A percentile compares a stretch with the other conserved stretches of the same genome.
phyloP scores from a whole-genome alignment of 305 asterid species.

The Fraxinus sp. region DNA sequence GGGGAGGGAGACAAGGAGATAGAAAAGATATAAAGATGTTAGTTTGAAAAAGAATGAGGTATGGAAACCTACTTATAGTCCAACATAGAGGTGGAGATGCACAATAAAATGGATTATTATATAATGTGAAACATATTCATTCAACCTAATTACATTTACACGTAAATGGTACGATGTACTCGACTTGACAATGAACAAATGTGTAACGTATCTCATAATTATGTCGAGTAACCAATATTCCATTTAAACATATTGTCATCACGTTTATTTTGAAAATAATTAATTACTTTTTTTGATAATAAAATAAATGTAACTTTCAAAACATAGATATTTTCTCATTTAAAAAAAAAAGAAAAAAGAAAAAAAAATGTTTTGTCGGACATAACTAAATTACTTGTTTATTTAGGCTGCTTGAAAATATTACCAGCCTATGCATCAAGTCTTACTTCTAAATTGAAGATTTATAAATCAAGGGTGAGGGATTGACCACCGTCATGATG shows the following conservation, averaged over 20 bases:
- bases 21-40: background rate
- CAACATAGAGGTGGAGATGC: constrained; percentile 22
- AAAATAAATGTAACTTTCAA: too few species aligned
- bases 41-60: constrained; percentile 35
- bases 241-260: background rate
- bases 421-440: background rate
- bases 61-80: constrained; percentile 50
- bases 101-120: constrained; percentile 16
- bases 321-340: background rate
- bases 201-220: background rate
- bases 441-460: background rate
- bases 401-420: background rate
- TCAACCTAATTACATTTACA: background rate
- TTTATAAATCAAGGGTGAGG: constrained; percentile 12
- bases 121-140: background rate
- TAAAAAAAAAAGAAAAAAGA: too few species aligned
- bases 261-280: too few species aligned
- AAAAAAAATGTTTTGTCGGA: background rate
- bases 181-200: background rate
- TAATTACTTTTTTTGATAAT: too few species aligned
- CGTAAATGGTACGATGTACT: background rate
- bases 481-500: constrained; percentile 53
- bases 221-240: background rate
- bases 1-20: constrained; percentile 1
- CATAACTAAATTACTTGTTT: background rate